Evolutionary conservation across 441 rosid genomes (phyloP), one percentile per base, ranked within the genome.

Genomic region (Euphorbia celastroides): DNA sequence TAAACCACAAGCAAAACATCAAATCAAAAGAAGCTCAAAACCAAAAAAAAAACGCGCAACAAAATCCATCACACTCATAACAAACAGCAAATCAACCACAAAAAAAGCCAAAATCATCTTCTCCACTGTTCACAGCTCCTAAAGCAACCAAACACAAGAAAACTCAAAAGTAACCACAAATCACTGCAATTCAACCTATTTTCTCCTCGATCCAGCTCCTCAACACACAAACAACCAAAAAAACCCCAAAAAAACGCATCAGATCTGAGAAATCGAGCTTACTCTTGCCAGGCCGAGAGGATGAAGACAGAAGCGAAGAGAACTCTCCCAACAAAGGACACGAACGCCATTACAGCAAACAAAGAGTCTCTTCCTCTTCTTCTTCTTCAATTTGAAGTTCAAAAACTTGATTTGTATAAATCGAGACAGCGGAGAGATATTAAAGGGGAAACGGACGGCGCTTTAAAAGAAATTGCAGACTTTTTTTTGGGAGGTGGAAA

Each of bases 231-330:
- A 62, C 46, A n/a, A n/a, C n/a, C n/a, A n/a, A n/a, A n/a, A n/a
- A n/a, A n/a, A n/a, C n/a, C n/a, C n/a, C n/a, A n/a, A n/a, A n/a
- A n/a, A n/a, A n/a, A n/a, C n/a, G n/a, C n/a, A n/a, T n/a, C n/a
- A n/a, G n/a, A n/a, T n/a, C n/a, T n/a, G n/a, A n/a, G n/a, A n/a
- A n/a, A n/a, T 64, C 8, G 38, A 20, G 27, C 81, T 74, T 84
- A 84, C 92, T 81, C 85, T 65, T 84, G 88, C 84, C 81, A 87
- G 41, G 92, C 92, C 19, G 92, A 80, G 64, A 87, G 84, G 58
- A 87, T 77, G 64, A 87, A 87, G 63, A 87, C 78, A 58, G 92
- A 84, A 16, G 80, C 88, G 68, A 87, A 84, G 59, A 87, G 79
- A 57, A 83, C 83, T 77, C 92, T 80, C 1, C 92, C 92, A 54